Evolutionary conservation across 176 grass and related monocot genomes (phyloP), one percentile per base, ranked within the genome.

Genomic region (Aegilops bicornis): DNA sequence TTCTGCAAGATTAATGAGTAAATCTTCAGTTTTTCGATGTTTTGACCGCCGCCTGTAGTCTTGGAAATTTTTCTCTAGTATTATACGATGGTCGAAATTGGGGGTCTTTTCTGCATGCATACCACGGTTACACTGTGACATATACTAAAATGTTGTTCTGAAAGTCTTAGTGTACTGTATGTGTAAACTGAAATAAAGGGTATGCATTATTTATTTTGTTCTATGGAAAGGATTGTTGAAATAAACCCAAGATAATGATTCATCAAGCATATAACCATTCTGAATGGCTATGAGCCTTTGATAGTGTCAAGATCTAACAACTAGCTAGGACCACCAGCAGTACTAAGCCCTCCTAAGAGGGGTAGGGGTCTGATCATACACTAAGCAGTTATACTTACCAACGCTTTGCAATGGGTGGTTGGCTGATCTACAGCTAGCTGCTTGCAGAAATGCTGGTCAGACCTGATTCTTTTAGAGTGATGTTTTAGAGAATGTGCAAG

Each of bases 401-500:
- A 88, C 23, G 31, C 31, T 91, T 76, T 91, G 82, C 45, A 69
- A 63, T 64, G 63, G 64, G 69, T 90, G 30, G 89, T 85, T 91
- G 86, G 82, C 63, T 91, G 62, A 71, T 88, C 86, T 85, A 25
- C 71, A 85, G 69, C 76, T 81, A 61, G 48, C 47, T 91, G 85
- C 47, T 68, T 84, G 60, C 83, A 67, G 52, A 79, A 83, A 89
- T 83, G 78, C 19, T 89, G 72, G 14, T 75, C 14, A 75, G 24
- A 50, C 24, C 45, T 50, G 23, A 75, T 75, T 75, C 47, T 75
- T 45, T 17, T 30, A 29, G n/a, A 25, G 14, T 30, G 23, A 2
- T 30, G 10, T 45, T 75, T 50, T 75, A 75, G 15, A 30, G 23
- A 75, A 30, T 50, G 14, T 50, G 13, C 43, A 27, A 50, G 27